Conservation (phyloP, 1,139 yeast species). For the Hemisphaericaspora xylofermentans region DNA sequence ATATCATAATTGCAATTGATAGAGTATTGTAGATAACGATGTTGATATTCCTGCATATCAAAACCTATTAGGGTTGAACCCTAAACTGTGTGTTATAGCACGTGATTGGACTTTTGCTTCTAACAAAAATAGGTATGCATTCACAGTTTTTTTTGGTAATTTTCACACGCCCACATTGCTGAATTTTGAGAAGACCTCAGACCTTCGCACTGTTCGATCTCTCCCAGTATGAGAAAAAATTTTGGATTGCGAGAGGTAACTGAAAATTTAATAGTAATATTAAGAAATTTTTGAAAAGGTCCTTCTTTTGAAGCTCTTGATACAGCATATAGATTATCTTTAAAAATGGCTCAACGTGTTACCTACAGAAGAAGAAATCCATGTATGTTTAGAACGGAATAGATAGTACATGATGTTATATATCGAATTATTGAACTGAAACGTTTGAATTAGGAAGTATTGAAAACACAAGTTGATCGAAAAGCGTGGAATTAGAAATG, state of each 20-base stretch:
- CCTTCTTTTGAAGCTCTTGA: conserved; percentile 13
- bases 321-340: conserved; percentile 13
- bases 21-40: too few species aligned
- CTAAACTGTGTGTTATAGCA: background rate
- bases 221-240: conserved; percentile 1
- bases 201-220: too few species aligned
- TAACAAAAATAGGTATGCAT: conserved; percentile 6
- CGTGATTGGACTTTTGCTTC: background rate
- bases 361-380: conserved; percentile 56
- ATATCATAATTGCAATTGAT: too few species aligned
- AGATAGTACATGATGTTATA: background rate
- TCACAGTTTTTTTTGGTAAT: background rate
- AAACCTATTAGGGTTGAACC: background rate
- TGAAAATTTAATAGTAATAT: conserved; percentile 13
- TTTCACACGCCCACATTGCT: background rate
- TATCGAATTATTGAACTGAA: background rate
- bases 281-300: conserved; percentile 8
- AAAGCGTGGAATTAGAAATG: background rate
- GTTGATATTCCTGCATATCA: background rate
- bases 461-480: too few species aligned
- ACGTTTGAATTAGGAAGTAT: background rate
- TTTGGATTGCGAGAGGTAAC: conserved; percentile 2
- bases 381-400: conserved; percentile 31
- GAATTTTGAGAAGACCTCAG: conserved; percentile 1
- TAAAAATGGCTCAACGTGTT: conserved; percentile 50